Evolutionary conservation across 2,329 filamentous ascomycete genomes (phyloP).

Genomic region (Aspergillus intermedius): DNA sequence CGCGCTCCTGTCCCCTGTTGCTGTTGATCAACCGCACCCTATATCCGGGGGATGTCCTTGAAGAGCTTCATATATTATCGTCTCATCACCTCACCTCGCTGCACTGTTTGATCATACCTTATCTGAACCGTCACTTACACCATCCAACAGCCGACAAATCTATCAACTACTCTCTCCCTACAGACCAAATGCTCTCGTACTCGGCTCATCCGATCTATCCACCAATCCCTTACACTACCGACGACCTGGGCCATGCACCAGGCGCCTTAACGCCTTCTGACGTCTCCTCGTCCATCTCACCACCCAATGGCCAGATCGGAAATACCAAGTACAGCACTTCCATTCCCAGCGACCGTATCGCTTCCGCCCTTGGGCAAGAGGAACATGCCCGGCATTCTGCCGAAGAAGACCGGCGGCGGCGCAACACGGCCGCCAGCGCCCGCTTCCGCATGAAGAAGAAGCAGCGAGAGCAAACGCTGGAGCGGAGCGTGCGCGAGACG

Average conservation of each 20-base stretch:
- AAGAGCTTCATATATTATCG: background rate
- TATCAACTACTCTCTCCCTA: constrained; percentile 31
- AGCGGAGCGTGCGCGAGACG: constrained; percentile 75
- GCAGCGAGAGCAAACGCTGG: constrained; percentile 80
- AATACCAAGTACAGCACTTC: constrained; percentile 37
- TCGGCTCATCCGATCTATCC: constrained; percentile 33
- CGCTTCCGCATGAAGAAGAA: constrained; percentile 95
- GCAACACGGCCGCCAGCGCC: constrained; percentile 82
- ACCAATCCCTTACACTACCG: constrained; percentile 31
- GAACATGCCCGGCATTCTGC: constrained; percentile 66
- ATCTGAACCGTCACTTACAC: constrained; percentile 18
- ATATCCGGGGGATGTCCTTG: background rate
- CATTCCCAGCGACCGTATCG: constrained; percentile 32
- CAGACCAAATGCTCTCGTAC: constrained; percentile 34
- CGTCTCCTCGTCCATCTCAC: constrained; percentile 37
- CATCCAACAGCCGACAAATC: constrained; percentile 26
- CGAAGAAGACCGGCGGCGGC: constrained; percentile 82
- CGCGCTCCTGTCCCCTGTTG: constrained; percentile 7
- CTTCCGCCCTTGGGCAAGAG: constrained; percentile 54
- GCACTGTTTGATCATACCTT: background rate
- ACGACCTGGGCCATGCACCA: constrained; percentile 30
- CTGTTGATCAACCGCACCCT: constrained; percentile 5
- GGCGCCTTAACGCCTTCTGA: constrained; percentile 36
- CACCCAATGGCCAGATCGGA: constrained; percentile 34
- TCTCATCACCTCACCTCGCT: background rate